phyloP scores from a whole-genome alignment of 805 yeast species.

The Cyberlindnera petersonii region DNA sequence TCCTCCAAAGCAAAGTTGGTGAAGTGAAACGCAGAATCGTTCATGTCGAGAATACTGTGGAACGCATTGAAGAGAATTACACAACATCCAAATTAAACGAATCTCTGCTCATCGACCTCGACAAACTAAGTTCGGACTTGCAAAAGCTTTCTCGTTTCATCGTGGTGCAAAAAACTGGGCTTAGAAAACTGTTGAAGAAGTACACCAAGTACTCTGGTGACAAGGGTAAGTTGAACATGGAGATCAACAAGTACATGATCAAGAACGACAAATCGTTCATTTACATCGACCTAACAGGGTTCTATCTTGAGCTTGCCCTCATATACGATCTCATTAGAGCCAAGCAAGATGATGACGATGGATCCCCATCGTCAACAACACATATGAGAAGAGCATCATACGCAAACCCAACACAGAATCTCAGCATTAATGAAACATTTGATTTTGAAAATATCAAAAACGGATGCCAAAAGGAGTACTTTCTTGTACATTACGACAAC shows the following conservation, averaged over 20 bases:
- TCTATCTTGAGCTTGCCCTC: constrained; percentile 56
- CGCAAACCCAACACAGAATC: constrained; percentile 14
- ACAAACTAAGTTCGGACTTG: constrained; percentile 44
- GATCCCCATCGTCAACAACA: not conserved
- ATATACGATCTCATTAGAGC: constrained; percentile 47
- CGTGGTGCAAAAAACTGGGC: constrained; percentile 67
- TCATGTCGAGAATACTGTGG: constrained; percentile 36
- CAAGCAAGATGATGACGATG: constrained; percentile 3
- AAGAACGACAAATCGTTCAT: constrained; percentile 53
- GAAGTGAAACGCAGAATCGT: constrained; percentile 56
- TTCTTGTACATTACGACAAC: constrained; percentile 60
- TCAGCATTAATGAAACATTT: constrained; percentile 28
- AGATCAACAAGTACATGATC: constrained; percentile 32
- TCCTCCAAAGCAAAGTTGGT: constrained; percentile 62
- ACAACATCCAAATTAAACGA: no score
- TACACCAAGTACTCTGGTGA: constrained; percentile 44
- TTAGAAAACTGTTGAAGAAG: constrained; percentile 71
- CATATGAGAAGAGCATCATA: constrained; percentile 14
- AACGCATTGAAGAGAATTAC: constrained; percentile 16
- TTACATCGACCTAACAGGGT: constrained; percentile 53
- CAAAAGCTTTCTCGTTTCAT: constrained; percentile 69
- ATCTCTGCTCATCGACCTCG: constrained; percentile 38
- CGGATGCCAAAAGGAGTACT: constrained; percentile 35
- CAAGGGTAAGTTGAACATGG: constrained; percentile 26
- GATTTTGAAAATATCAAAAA: constrained; percentile 35